Base-by-base conservation (phyloP, 176 grass and related monocot genomes). In the Carex parvula region DNA sequence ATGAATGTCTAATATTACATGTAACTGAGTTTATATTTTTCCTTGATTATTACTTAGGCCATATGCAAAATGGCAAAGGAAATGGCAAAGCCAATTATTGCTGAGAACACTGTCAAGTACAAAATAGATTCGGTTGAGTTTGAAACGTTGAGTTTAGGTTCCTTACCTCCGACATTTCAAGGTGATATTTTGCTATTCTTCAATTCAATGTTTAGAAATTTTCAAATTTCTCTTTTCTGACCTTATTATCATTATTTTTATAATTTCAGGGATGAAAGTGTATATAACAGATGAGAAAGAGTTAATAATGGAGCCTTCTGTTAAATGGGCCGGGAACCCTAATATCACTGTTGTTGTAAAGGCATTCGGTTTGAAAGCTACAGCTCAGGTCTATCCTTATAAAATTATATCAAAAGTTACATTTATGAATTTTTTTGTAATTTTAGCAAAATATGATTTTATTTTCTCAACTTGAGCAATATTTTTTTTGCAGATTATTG, bases 281-380 rank as follows among this genome's bases (percentile, higher is more conserved):
- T 96, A 92, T 78, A 88, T 61, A 64, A 92, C 93, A 57, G 93
- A 92, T 39, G 93, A 96, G 78, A 90, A 88, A 68, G 93, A 96
- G 61, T 53, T 96, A 52, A 96, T 96, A 63, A 92, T 96, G 93
- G 93, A 96, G 73, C 93, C 90, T 79, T 89, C 83, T 30, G 20
- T 96, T 30, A 96, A 96, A 83, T 96, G 93, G 93, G 93, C 93
- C 75, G 93, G 89, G 52, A 96, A 96, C 84, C 93, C 93, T 80
- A 92, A 92, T 86, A 85, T 96, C 53, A 96, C 85, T n/a, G 81
- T 96, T 84, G 89, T 91, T 33, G 87, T 96, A 17, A 96, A 92
- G 86, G 91, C 93, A 77, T 91, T 63, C 70, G 93, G 93, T 35
- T 76, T 96, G 69, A 96, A 92, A 89, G 91, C 85, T 86, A 91